These are phyloP conservation scores for Coniochaeta sp. DNA, from an alignment of 2,329 filamentous ascomycete species.

Conservation along the genomic window DNA sequence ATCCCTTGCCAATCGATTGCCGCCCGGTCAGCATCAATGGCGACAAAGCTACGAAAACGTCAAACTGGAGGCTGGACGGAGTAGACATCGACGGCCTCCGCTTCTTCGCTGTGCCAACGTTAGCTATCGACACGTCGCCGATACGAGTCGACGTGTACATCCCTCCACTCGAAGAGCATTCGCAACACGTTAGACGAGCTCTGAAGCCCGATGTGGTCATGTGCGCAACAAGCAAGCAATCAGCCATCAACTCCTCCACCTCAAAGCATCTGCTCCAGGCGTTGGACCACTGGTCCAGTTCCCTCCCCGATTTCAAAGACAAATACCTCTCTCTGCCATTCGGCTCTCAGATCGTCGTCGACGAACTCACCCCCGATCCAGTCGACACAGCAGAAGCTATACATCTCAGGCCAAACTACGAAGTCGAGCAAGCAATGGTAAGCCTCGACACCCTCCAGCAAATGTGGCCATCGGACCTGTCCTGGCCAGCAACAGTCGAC, in stretches of 20 bases:
- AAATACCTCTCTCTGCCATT: slow-evolving; percentile 12
- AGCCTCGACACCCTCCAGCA: slow-evolving; percentile 7
- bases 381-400: slow-evolving; percentile 3
- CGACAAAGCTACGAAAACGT: not conserved
- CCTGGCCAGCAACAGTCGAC: slow-evolving; percentile 10
- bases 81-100: slow-evolving; percentile 8
- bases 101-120: slow-evolving; percentile 10
- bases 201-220: slow-evolving; percentile 8
- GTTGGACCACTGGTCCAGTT: slow-evolving; percentile 8
- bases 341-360: slow-evolving; percentile 10
- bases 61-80: slow-evolving; percentile 11
- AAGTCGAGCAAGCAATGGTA: slow-evolving; percentile 15
- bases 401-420: slow-evolving; percentile 9
- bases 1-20: not conserved
- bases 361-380: not conserved
- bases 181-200: not conserved
- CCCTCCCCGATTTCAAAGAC: slow-evolving; percentile 2
- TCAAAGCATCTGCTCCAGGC: slow-evolving; percentile 7
- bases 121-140: slow-evolving; percentile 10
- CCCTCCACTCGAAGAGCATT: slow-evolving; percentile 10
- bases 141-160: slow-evolving; percentile 13
- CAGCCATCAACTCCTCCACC: slow-evolving; percentile 1
- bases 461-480: slow-evolving; percentile 8
- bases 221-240: not conserved
- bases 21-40: slow-evolving; percentile 7